Conservation (phyloP, 208 protist genomes). For the Herpetomonas tarakana region DNA sequence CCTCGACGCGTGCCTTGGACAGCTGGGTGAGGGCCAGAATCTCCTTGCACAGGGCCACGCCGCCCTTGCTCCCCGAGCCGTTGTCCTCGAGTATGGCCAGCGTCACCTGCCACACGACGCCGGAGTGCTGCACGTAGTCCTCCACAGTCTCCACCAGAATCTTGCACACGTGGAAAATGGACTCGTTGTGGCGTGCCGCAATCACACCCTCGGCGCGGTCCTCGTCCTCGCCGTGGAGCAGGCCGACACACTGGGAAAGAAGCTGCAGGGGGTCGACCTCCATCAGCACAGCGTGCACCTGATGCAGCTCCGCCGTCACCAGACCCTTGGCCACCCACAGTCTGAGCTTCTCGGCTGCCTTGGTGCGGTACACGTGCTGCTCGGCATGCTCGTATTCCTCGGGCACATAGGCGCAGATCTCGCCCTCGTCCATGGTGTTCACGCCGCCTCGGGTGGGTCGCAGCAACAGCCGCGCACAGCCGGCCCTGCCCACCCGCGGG, state of each 20-base stretch:
- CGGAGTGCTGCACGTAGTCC: conserved; percentile 85
- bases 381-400: conserved; percentile 38
- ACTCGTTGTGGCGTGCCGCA: conserved; percentile 27
- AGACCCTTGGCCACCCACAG: conserved; percentile 81
- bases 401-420: conserved; percentile 35
- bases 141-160: conserved; percentile 84
- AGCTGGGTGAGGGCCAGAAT: conserved; percentile 41
- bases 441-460: conserved; percentile 30
- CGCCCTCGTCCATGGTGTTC: conserved; percentile 37
- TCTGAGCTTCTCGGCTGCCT: conserved; percentile 72
- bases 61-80: conserved; percentile 4
- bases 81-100: conserved; percentile 49
- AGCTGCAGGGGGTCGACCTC: conserved; percentile 70
- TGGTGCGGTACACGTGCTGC: conserved; percentile 60
- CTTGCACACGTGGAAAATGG: conserved; percentile 78
- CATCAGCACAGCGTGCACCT: conserved; percentile 60
- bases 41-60: conserved; percentile 26
- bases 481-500: conserved; percentile 18
- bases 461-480: conserved; percentile 67
- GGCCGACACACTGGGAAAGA: conserved; percentile 59
- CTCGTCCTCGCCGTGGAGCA: conserved; percentile 53
- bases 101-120: conserved; percentile 74
- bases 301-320: conserved; percentile 61
- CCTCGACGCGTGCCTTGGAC: conserved; percentile 38
- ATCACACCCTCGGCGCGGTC: not conserved